Conservation (phyloP, 2,329 filamentous ascomycete genomes). For the Paecilomyces dactylethromorphus region DNA sequence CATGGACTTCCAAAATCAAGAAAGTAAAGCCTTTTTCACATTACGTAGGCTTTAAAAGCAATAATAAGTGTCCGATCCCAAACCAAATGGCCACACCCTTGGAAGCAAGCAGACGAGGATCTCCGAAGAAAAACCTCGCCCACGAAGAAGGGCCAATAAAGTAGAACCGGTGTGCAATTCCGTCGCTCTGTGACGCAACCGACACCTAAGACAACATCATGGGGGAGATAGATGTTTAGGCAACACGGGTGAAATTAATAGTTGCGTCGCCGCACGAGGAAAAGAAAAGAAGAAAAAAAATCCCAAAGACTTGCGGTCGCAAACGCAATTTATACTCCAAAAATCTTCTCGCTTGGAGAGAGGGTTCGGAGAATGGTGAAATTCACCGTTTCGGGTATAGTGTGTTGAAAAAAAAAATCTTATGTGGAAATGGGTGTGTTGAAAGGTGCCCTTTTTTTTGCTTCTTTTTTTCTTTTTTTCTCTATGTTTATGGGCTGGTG, state of each 20-base stretch:
- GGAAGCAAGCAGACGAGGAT: conserved; percentile 19
- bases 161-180: conserved; percentile 67
- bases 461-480: conserved; percentile 9
- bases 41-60: conserved; percentile 8
- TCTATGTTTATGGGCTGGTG: conserved; percentile 28
- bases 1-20: conserved; percentile 1
- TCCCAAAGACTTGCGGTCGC: conserved; percentile 6
- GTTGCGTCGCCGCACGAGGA: conserved; percentile 77
- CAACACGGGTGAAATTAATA: conserved; percentile 68
- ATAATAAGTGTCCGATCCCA: conserved; percentile 52
- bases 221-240: conserved; percentile 54
- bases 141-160: conserved; percentile 40
- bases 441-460: too few species aligned
- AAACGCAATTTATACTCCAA: conserved; percentile 16
- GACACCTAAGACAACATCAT: conserved; percentile 60
- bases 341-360: background rate
- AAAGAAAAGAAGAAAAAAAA: conserved; percentile 48
- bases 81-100: conserved; percentile 41
- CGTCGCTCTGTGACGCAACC: conserved; percentile 70
- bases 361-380: background rate
- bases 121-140: background rate
- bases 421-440: too few species aligned
- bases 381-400: conserved; percentile 7
- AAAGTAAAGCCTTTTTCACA: too few species aligned
- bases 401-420: conserved; percentile 2